These are phyloP conservation scores for Castanopsis chinensis DNA, from an alignment of 306 rosid genomes.

Conservation along the genomic window DNA sequence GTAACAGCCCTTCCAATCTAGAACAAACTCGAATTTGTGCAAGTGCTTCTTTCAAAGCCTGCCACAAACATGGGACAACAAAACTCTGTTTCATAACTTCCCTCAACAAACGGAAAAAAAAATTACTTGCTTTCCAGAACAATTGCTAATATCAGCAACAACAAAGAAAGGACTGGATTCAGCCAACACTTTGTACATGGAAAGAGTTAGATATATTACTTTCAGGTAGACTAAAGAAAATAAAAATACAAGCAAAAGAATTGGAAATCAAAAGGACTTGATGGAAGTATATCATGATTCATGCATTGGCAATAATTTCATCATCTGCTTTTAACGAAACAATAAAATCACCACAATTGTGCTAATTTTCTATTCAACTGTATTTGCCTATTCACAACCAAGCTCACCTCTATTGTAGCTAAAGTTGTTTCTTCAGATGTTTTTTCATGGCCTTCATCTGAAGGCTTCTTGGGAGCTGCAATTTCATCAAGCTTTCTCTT, in stretches of 20 bases:
- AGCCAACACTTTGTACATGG: neutral
- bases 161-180: neutral
- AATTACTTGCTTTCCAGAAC: neutral
- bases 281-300: neutral
- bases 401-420: conserved; percentile 71
- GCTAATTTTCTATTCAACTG: conserved; percentile 5
- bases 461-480: conserved; percentile 45
- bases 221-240: neutral
- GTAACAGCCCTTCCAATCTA: conserved; percentile 76
- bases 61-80: conserved; percentile 26
- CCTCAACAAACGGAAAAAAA: conserved; percentile 16
- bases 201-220: neutral
- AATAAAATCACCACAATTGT: neutral
- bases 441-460: conserved; percentile 41
- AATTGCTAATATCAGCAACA: neutral
- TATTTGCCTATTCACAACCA: conserved; percentile 3
- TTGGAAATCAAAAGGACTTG: neutral
- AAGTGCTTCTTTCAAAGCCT: conserved; percentile 83
- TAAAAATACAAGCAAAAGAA: neutral
- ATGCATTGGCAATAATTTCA: neutral
- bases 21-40: conserved; percentile 85
- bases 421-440: conserved; percentile 53
- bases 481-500: conserved; percentile 68
- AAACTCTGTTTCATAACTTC: conserved; percentile 19
- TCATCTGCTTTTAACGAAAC: neutral